Evolutionary conservation across 768 basidiomycete species (phyloP).

Genomic region (Mycena sanguinolenta): DNA sequence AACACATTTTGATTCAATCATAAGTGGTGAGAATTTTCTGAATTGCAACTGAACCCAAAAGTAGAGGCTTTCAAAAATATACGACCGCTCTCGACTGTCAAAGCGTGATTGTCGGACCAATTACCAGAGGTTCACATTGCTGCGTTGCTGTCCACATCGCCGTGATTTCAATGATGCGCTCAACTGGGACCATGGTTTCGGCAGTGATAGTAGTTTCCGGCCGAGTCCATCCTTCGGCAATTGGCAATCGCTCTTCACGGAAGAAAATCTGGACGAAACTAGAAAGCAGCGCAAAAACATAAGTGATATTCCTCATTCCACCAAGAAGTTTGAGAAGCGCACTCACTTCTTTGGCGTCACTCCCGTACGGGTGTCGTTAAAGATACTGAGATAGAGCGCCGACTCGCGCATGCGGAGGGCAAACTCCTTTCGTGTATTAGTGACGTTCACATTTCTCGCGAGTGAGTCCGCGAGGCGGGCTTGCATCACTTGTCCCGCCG

Average conservation of each 20-base stretch:
- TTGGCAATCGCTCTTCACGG: conserved; percentile 35
- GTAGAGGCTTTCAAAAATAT: no score
- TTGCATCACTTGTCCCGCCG: conserved; percentile 19
- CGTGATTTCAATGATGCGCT: no score
- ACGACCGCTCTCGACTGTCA: no score
- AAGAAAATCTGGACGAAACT: conserved; percentile 35
- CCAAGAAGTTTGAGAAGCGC: not conserved
- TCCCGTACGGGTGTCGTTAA: conserved; percentile 24
- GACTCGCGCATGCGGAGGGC: conserved; percentile 12
- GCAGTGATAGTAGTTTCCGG: not conserved
- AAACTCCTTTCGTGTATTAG: conserved; percentile 29
- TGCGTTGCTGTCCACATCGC: no score
- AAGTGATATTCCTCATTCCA: no score
- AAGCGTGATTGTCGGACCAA: no score
- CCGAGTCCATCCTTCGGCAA: conserved; percentile 34
- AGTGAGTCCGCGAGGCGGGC: conserved; percentile 15
- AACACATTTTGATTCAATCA: no score
- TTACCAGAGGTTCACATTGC: no score
- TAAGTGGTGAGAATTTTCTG: no score
- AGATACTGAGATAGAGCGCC: conserved; percentile 13
- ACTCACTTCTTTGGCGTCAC: conserved; percentile 31
- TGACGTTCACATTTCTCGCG: conserved; percentile 17
- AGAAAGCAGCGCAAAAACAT: not conserved
- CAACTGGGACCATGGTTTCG: not conserved
- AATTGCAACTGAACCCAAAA: no score